A percentile compares a stretch with the other conserved stretches of the same genome.
phyloP scores from a whole-genome alignment of 306 rosid genomes.

The Malus domestica region ASM211411v1 NC_041798.1:34739501-34740000 shows the following conservation, averaged over 20 bases:
- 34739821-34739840: slow-evolving; percentile 77
- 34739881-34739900: slow-evolving; percentile 90
- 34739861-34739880: slow-evolving; percentile 75
- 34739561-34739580: background rate
- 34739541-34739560: background rate
- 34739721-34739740: slow-evolving; percentile 99
- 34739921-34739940: slow-evolving; percentile 98
- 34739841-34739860: slow-evolving; percentile 89
- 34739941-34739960: slow-evolving; percentile 98
- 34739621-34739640: slow-evolving; percentile 38
- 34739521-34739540: background rate
- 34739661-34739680: slow-evolving; percentile 99
- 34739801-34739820: slow-evolving; percentile 95
- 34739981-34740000: slow-evolving; percentile 88
- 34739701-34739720: slow-evolving; percentile 99
- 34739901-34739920: slow-evolving; percentile 96
- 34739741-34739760: slow-evolving; percentile 95
- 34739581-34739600: background rate
- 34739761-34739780: slow-evolving; percentile 93
- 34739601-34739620: slow-evolving; percentile 3
- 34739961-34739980: slow-evolving; percentile 99
- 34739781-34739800: slow-evolving; percentile 99
- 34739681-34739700: slow-evolving; percentile 99
- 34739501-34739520: background rate
- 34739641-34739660: slow-evolving; percentile 87